Evolutionary conservation across 768 basidiomycete species (phyloP).

Genomic region (Chalciporus piperatus): DNA sequence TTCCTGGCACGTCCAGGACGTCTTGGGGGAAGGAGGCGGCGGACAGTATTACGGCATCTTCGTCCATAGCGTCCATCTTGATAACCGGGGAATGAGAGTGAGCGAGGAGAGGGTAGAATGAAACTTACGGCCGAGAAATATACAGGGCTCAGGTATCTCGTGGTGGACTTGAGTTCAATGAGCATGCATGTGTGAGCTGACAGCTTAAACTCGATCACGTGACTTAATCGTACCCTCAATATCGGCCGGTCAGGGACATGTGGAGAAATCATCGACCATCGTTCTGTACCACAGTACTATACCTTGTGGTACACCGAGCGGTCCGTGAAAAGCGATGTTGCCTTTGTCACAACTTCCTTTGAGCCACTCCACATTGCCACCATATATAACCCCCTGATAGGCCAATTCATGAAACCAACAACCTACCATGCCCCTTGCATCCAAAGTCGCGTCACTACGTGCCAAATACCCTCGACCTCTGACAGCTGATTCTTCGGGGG

Average conservation of each 20-base stretch:
- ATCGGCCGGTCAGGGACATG: neutral
- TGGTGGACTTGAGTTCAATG: slow-evolving; percentile 10
- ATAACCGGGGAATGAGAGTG: neutral
- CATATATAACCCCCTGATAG: too few species aligned
- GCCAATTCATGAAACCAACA: neutral
- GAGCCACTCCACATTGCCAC: neutral
- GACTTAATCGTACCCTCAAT: slow-evolving; percentile 7
- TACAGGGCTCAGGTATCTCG: slow-evolving; percentile 20
- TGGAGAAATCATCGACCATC: too few species aligned
- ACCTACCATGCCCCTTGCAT: neutral
- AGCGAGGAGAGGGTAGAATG: neutral
- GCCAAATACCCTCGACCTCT: slow-evolving; percentile 9
- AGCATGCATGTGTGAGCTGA: slow-evolving; percentile 7
- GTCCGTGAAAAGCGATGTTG: too few species aligned
- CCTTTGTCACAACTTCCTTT: too few species aligned
- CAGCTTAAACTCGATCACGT: slow-evolving; percentile 16
- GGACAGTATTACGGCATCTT: slow-evolving; percentile 28
- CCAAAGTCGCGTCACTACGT: neutral
- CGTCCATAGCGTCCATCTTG: slow-evolving; percentile 33
- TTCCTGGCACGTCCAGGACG: slow-evolving; percentile 17
- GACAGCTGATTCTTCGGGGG: slow-evolving; percentile 9
- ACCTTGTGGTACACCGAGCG: too few species aligned
- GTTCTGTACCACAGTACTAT: too few species aligned
- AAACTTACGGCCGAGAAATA: slow-evolving; percentile 6
- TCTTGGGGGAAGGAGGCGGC: slow-evolving; percentile 20